Evolutionary conservation across 2,329 filamentous ascomycete genomes (phyloP).

Genomic region (Fusarium algeriense): DNA sequence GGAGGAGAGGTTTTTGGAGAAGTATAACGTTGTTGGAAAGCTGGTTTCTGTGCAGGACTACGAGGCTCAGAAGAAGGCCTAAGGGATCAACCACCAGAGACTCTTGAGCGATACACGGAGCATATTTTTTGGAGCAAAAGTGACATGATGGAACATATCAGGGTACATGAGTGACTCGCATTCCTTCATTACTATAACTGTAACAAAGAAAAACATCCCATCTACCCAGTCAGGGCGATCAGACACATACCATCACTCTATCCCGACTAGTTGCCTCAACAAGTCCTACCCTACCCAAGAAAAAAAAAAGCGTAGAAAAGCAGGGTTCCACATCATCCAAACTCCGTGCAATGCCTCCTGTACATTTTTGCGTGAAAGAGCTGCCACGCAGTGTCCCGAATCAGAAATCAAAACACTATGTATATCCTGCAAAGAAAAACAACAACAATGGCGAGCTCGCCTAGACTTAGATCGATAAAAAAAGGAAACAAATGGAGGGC

Average conservation of each 20-base stretch:
- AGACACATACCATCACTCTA: conserved; percentile 26
- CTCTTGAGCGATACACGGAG: not conserved
- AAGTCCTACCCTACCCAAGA: conserved; percentile 35
- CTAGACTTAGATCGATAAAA: conserved; percentile 25
- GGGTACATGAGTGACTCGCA: conserved; percentile 20
- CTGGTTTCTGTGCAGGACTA: conserved; percentile 71
- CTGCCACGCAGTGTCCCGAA: conserved; percentile 27
- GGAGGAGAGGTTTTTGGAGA: conserved; percentile 93
- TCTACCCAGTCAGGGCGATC: conserved; percentile 11
- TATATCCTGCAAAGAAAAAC: conserved; percentile 35
- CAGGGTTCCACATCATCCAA: conserved; percentile 45
- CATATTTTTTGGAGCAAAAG: not conserved
- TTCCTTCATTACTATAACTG: conserved; percentile 41
- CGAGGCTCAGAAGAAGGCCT: conserved; percentile 37
- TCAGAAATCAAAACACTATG: conserved; percentile 37
- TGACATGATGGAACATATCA: conserved; percentile 1
- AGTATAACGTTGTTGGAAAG: conserved; percentile 94
- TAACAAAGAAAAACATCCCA: conserved; percentile 32
- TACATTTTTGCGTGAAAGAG: conserved; percentile 42
- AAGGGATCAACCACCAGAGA: not conserved
- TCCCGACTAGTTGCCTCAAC: conserved; percentile 23
- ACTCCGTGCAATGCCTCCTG: conserved; percentile 53
- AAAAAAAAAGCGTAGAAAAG: conserved; percentile 26
- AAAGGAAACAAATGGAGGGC: conserved; percentile 17
- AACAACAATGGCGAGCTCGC: conserved; percentile 29